These are phyloP conservation scores for Ceratorhiza oryzae-sativae DNA, from an alignment of 1,284 basidiomycete species.

Conservation along the genomic window DNA sequence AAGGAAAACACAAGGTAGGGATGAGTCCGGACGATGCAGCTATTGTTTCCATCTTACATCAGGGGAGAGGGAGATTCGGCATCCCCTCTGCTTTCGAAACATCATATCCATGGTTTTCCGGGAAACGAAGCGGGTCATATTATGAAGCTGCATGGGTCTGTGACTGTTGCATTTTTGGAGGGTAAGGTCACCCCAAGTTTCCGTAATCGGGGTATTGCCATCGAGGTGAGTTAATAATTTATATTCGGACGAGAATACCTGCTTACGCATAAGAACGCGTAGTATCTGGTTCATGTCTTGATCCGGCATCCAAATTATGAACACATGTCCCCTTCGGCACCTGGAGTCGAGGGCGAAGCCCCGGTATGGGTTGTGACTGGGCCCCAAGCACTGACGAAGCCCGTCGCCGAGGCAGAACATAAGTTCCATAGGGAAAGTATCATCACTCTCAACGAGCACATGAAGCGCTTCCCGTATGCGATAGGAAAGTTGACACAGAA, in stretches of 20 bases:
- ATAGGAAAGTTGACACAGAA: background rate
- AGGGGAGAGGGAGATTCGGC: conserved; percentile 54
- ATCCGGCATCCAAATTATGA: conserved; percentile 12
- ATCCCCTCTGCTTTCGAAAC: background rate
- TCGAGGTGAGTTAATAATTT: conserved; percentile 5
- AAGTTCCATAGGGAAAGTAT: conserved; percentile 8
- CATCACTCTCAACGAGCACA: background rate
- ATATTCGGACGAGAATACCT: background rate
- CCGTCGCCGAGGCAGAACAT: background rate
- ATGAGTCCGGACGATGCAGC: background rate
- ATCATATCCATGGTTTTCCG: conserved; percentile 52
- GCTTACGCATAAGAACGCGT: background rate
- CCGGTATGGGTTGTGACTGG: conserved; percentile 26
- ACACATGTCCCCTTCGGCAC: conserved; percentile 12
- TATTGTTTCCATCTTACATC: background rate
- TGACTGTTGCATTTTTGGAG: background rate
- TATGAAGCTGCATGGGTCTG: conserved; percentile 14
- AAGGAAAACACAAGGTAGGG: background rate
- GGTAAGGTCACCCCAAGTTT: conserved; percentile 13
- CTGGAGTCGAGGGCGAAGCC: conserved; percentile 26
- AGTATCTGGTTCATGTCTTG: conserved; percentile 35
- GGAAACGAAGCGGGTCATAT: conserved; percentile 58
- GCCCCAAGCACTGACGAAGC: background rate
- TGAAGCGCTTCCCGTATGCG: background rate
- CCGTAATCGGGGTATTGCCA: conserved; percentile 27